Conservation (phyloP, 2,329 filamentous ascomycete genomes). For the Penicillium brasilianum region DNA sequence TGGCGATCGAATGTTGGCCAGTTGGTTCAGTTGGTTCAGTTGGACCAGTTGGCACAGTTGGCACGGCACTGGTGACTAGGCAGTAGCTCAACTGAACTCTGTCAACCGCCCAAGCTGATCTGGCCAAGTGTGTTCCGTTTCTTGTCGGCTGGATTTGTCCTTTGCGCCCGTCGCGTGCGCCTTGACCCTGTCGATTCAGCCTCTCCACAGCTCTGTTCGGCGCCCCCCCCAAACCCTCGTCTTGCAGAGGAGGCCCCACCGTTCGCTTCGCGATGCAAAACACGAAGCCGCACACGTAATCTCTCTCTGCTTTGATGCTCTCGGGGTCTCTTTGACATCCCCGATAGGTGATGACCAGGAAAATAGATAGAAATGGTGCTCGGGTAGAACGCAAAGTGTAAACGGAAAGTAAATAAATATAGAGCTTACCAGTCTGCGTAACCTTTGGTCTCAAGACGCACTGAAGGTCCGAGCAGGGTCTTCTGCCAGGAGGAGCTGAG, state of each 20-base stretch:
- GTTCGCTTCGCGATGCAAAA: slow-evolving; percentile 24
- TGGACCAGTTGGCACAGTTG: background rate
- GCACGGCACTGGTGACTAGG: background rate
- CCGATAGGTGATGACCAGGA: background rate
- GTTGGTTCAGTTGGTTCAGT: too few species aligned
- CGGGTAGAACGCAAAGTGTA: background rate
- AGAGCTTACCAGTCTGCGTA: slow-evolving; percentile 1
- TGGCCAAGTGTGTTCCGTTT: background rate
- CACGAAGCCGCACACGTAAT: slow-evolving; percentile 22
- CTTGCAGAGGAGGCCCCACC: slow-evolving; percentile 9
- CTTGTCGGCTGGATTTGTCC: slow-evolving; percentile 2
- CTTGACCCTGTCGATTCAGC: slow-evolving; percentile 14
- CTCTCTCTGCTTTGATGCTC: background rate
- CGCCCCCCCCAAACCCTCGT: background rate
- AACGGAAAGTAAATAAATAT: background rate
- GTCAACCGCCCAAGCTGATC: background rate
- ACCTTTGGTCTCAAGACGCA: background rate
- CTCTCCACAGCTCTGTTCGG: background rate
- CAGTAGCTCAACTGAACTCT: too few species aligned
- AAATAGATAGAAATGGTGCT: background rate
- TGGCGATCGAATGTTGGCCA: slow-evolving; percentile 8
- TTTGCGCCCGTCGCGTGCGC: slow-evolving; percentile 1
- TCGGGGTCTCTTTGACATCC: background rate
- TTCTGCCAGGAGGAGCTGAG: background rate
- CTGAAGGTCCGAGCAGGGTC: slow-evolving; percentile 4